Percentiles rank a stretch among this genome's conserved stretches.
Conservation (phyloP, 495 filamentous ascomycete genomes). For the Penicillium ochrochloron region DNA sequence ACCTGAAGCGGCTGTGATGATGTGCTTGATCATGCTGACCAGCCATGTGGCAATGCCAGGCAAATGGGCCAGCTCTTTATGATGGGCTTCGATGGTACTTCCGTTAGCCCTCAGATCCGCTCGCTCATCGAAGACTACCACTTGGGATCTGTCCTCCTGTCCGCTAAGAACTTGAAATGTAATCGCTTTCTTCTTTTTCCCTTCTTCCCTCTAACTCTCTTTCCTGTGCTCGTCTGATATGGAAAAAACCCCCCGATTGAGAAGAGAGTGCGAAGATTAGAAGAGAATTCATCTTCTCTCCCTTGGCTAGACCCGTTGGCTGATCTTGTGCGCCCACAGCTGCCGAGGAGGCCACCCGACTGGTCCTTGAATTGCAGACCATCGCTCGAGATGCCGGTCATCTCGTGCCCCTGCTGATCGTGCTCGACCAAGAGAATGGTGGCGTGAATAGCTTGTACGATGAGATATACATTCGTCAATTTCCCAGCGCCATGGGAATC, state of each 20-base stretch:
- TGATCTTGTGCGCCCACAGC: slow-evolving; percentile 52
- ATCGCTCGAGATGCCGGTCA: slow-evolving; percentile 87
- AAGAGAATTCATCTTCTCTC: background rate
- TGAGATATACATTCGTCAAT: slow-evolving; percentile 88
- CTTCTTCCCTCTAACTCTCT: background rate
- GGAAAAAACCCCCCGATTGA: background rate
- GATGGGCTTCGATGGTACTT: slow-evolving; percentile 93
- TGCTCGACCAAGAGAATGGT: slow-evolving; percentile 91
- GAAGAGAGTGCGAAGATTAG: background rate
- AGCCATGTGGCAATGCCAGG: slow-evolving; percentile 32
- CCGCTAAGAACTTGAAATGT: slow-evolving; percentile 94
- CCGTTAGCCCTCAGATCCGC: slow-evolving; percentile 83
- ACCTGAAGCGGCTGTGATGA: slow-evolving; percentile 45
- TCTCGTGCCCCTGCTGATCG: slow-evolving; percentile 80
- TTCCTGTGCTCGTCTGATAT: background rate
- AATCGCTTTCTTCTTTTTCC: slow-evolving; percentile 14
- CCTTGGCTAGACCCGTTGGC: slow-evolving; percentile 8
- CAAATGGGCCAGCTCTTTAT: slow-evolving; percentile 89
- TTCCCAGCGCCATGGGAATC: slow-evolving; percentile 88
- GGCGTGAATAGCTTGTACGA: slow-evolving; percentile 93
- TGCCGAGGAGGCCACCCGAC: slow-evolving; percentile 78
- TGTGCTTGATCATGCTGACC: slow-evolving; percentile 33
- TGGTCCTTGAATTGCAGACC: slow-evolving; percentile 85
- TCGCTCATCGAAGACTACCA: slow-evolving; percentile 85
- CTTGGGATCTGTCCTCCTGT: slow-evolving; percentile 79